Evolutionary conservation across 768 basidiomycete species (phyloP).

Genomic region (Clitopilus hobsonii): DNA sequence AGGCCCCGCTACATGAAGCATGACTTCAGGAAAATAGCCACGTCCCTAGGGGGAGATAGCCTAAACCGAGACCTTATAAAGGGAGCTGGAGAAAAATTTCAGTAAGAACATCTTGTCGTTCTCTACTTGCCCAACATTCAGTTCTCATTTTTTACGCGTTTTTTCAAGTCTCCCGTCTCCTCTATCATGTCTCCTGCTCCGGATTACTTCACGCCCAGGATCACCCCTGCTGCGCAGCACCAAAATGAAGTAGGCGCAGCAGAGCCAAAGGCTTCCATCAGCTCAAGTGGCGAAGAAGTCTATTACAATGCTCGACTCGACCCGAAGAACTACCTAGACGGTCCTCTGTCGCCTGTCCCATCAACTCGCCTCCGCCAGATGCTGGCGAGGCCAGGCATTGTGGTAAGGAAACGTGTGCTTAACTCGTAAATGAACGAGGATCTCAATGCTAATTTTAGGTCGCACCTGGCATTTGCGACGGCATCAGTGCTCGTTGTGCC

Average conservation of each 20-base stretch:
- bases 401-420: conserved; percentile 40
- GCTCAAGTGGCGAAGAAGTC: conserved; percentile 9
- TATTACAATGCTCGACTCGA: conserved; percentile 71
- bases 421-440: not conserved
- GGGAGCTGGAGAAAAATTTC: not conserved
- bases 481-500: conserved; percentile 76
- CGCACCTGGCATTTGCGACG: conserved; percentile 78
- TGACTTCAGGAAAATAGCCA: not conserved
- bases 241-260: conserved; percentile 2
- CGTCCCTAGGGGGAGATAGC: not conserved
- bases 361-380: conserved; percentile 69
- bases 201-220: conserved; percentile 13
- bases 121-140: not conserved
- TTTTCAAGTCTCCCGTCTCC: not conserved
- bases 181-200: conserved; percentile 16
- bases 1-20: not conserved
- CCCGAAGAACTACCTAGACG: conserved; percentile 63
- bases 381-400: conserved; percentile 69
- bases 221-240: conserved; percentile 5
- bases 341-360: conserved; percentile 63
- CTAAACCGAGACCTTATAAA: not conserved
- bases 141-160: not conserved
- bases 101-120: not conserved
- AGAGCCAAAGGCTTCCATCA: not conserved
- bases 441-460: conserved; percentile 32